Conservation (phyloP, 768 basidiomycete species). For the Rhizopogon vesiculosus region DNA sequence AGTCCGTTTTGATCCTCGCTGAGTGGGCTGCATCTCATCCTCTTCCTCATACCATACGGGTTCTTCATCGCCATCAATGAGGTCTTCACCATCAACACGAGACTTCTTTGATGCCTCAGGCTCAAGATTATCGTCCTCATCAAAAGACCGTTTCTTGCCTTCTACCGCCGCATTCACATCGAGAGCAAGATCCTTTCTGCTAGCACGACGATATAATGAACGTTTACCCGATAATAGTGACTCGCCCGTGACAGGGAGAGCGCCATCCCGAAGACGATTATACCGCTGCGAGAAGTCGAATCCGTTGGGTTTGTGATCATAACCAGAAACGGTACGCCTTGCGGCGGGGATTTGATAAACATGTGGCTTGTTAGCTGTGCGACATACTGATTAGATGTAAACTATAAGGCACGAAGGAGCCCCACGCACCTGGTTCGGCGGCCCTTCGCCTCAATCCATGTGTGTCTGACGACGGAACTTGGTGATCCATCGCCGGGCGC, state of each 20-base stretch:
- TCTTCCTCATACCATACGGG: conserved; percentile 34
- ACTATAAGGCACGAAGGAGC: conserved; percentile 13
- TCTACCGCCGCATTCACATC: conserved; percentile 19
- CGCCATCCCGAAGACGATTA: conserved; percentile 21
- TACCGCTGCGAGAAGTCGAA: conserved; percentile 33
- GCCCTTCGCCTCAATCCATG: conserved; percentile 36
- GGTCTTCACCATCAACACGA: conserved; percentile 45
- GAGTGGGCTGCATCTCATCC: conserved; percentile 11
- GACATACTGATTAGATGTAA: conserved; percentile 24
- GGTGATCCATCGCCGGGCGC: conserved; percentile 20
- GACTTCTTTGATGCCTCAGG: conserved; percentile 45
- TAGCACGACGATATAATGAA: conserved; percentile 23
- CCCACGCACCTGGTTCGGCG: conserved; percentile 43
- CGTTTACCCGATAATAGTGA: conserved; percentile 12
- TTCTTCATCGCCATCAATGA: conserved; percentile 46
- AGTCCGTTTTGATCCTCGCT: conserved; percentile 48
- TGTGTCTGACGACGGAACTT: conserved; percentile 29
- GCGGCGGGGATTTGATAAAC: conserved; percentile 16
- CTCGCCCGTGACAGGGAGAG: neutral
- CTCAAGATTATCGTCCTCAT: conserved; percentile 41
- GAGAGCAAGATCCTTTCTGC: conserved; percentile 26
- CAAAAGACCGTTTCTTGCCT: conserved; percentile 38
- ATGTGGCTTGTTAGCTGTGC: conserved; percentile 16
- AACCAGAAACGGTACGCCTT: conserved; percentile 2
- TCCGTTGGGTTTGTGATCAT: conserved; percentile 13